Base-by-base conservation (phyloP, 345 rosid species). In the Salix koriyanagi region DNA sequence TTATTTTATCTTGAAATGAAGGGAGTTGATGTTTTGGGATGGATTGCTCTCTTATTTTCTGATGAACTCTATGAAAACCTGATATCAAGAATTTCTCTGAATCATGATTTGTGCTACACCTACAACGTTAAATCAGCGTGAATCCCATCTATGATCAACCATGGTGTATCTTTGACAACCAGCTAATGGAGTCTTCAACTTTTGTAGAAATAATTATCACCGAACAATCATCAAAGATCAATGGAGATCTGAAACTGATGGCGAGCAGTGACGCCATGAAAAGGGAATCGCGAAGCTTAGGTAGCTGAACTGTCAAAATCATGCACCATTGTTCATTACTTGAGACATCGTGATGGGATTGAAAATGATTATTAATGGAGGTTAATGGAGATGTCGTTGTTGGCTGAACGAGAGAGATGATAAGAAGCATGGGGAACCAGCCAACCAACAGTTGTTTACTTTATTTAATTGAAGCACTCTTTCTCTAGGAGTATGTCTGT, bases 281-380 rank as follows among this genome's bases (percentile, higher is more conserved):
- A 46, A 70, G 60, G 71, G 77, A 76, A 79, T 67, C 75, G 64
- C 19, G 11, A 2, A 74, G 77, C 61, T n/a, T 14, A 70, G 83
- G 82, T 83, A 70, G 86, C 70, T 86, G 6, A 77, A 77, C 69
- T 70, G 82, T 86, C 88, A 41, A 66, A 52, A 61, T 86, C 88
- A 54, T 62, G 36, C 13, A 42, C 50, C 83, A 76, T 75, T 79
- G 58, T 10, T 30, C 58, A 61, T 76, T 75, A 56, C 71, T 76
- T 76, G 28, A 70, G 64, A 39, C 72, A 34, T 28, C 56, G 60
- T 16, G 11, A 58, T 58, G 64, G 64, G 58, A 2, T 19, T 52
- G 58, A 19, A 19, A 2, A 52, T 52, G 23, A n/a, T 58, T 16
- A 46, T 12, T 54, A 75, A 74, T 76, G 75, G 6, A 75, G 50